Evolutionary conservation across 352 stramenopile genomes (phyloP), one percentile per base, ranked within the genome.

Genomic region (Pythium chondricola): DNA sequence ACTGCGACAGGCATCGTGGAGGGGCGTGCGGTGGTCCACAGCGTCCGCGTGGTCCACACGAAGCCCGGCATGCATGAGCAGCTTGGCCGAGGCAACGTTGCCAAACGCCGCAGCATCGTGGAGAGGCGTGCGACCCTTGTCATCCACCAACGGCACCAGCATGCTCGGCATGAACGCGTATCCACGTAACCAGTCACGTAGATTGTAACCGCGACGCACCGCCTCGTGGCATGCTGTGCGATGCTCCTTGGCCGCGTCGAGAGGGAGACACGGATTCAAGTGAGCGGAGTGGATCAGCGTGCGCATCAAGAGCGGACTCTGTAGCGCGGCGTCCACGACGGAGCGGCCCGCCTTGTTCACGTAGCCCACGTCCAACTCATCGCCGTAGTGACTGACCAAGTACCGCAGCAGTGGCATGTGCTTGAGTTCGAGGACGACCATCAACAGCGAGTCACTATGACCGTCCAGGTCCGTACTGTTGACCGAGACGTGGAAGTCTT

Each of bases 211-310:
- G n/a, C 63, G 39, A 6, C 53, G 49, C 2, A 48, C 35, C 2
- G 55, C 63, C 42, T 68, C 59, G 14, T 71, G 58, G 6, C 33
- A 50, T 14, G 48, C 32, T 2, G 48, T 62, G 14, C 58, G 52
- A 20, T 58, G 44, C 36, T 50, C 24, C 26, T 49, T 52, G 58
- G 14, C 21, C 16, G 11, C 40, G 13, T 42, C 47, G 4, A 64
- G 45, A 6, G 53, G 45, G 2, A 38, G 29, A 25, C 53, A 59
- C 11, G 42, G 48, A 11, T 62, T 57, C n/a, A 40, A 26, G 14
- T 31, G 39, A 10, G 17, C 36, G 13, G 44, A n/a, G 26, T 52
- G 22, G 14, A 71, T 36, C 35, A 67, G 17, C 14, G 50, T 38
- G 9, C 30, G 7, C 13, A 58, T 41, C 4, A 43, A 3, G 17